Evolutionary conservation across 768 basidiomycete genomes (phyloP).

Genomic region (Amylocystis lapponica): DNA sequence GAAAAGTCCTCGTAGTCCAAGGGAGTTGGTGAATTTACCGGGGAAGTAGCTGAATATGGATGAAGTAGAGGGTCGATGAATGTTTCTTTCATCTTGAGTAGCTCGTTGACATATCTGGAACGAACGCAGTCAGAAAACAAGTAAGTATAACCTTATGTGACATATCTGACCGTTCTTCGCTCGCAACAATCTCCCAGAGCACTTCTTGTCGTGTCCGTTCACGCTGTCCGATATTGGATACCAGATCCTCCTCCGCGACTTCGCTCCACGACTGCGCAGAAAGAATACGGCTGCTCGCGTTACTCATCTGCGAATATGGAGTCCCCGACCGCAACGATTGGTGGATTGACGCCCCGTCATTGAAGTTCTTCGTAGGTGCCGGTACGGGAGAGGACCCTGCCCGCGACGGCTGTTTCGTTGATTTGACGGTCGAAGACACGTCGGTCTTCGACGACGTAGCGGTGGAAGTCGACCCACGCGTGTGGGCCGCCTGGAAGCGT

Average conservation of each 20-base stretch:
- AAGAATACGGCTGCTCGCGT: constrained; percentile 62
- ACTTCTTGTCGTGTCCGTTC: constrained; percentile 96
- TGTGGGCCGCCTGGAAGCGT: constrained; percentile 70
- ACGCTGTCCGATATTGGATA: constrained; percentile 86
- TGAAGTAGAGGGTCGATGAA: constrained; percentile 89
- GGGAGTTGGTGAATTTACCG: constrained; percentile 50
- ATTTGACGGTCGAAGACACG: constrained; percentile 38
- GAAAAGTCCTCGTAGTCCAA: constrained; percentile 63
- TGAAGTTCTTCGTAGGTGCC: constrained; percentile 42
- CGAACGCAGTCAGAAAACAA: constrained; percentile 11
- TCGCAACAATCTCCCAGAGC: constrained; percentile 92
- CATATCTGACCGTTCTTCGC: constrained; percentile 77
- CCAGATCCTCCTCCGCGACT: constrained; percentile 89
- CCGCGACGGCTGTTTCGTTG: constrained; percentile 49
- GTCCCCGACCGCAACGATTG: constrained; percentile 74
- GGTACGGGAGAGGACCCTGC: constrained; percentile 56
- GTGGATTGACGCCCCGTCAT: constrained; percentile 46
- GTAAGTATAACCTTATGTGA: not conserved
- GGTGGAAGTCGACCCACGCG: constrained; percentile 60
- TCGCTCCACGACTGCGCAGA: constrained; percentile 88
- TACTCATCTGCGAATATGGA: constrained; percentile 77
- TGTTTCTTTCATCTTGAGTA: constrained; percentile 87
- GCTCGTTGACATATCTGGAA: constrained; percentile 84
- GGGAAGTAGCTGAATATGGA: constrained; percentile 58
- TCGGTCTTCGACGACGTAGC: constrained; percentile 66